A percentile compares a stretch with the other conserved stretches of the same genome.
phyloP scores from a whole-genome alignment of 2,329 filamentous ascomycete species.

The Apiospora malaysiana region DNA sequence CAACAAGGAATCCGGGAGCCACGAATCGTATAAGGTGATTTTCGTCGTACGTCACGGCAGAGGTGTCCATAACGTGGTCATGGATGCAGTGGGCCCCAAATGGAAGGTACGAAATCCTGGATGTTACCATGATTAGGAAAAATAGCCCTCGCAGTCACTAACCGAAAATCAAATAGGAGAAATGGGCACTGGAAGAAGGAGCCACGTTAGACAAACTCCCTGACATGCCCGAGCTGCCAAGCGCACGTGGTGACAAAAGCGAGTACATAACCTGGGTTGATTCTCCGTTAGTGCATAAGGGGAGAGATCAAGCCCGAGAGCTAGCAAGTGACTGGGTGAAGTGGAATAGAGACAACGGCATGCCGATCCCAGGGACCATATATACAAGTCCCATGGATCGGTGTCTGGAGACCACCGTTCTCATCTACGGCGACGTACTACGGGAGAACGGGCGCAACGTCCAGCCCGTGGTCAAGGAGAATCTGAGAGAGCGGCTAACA shows the following conservation, averaged over 20 bases:
- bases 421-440: conserved; percentile 22
- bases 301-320: conserved; percentile 21
- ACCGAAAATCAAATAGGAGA: conserved; percentile 19
- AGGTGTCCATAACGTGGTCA: conserved; percentile 29
- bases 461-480: conserved; percentile 29
- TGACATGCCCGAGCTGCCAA: background rate
- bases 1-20: conserved; percentile 16
- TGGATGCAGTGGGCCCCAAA: conserved; percentile 25
- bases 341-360: conserved; percentile 21
- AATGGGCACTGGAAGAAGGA: conserved; percentile 27
- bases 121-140: too few species aligned
- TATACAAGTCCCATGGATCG: conserved; percentile 30
- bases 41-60: conserved; percentile 29
- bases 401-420: conserved; percentile 29
- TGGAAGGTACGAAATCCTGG: conserved; percentile 23
- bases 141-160: background rate
- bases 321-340: conserved; percentile 24
- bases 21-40: conserved; percentile 28
- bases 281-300: conserved; percentile 25
- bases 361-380: conserved; percentile 26
- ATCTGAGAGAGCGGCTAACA: conserved; percentile 29
- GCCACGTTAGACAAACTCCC: conserved; percentile 19
- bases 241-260: background rate
- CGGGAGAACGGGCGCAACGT: conserved; percentile 2
- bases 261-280: conserved; percentile 26